These are phyloP conservation scores for Ogataea wickerhamii DNA, from an alignment of 805 yeast species.

Conservation along the genomic window DNA sequence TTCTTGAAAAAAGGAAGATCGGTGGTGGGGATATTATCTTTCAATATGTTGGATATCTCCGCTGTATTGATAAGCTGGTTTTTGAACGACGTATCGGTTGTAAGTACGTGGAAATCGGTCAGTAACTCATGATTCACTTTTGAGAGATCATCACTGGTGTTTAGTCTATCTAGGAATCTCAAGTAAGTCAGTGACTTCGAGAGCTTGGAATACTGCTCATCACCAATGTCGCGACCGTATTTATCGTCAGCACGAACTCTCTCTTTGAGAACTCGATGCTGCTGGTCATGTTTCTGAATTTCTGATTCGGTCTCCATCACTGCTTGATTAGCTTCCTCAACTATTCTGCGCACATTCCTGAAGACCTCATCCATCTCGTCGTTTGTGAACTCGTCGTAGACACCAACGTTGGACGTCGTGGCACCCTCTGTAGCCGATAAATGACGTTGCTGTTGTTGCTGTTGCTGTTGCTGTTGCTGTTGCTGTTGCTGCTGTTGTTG, in stretches of 20 bases:
- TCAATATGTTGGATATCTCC: constrained; percentile 30
- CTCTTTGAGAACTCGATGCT: constrained; percentile 5
- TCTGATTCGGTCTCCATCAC: constrained; percentile 28
- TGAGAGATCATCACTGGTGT: constrained; percentile 23
- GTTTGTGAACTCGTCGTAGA: constrained; percentile 17
- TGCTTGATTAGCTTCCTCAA: constrained; percentile 26
- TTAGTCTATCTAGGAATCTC: constrained; percentile 26
- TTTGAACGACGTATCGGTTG: constrained; percentile 22
- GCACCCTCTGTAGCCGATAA: constrained; percentile 1
- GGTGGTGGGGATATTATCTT: constrained; percentile 17
- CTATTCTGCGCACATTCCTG: constrained; percentile 25
- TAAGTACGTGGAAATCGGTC: constrained; percentile 23
- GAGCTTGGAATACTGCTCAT: constrained; percentile 27
- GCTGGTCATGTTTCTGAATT: constrained; percentile 20
- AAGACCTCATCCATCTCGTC: constrained; percentile 25
- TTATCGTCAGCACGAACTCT: constrained; percentile 2
- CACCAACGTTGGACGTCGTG: constrained; percentile 1
- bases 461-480: neutral
- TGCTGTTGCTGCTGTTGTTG: constrained; percentile 1
- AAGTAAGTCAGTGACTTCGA: constrained; percentile 26
- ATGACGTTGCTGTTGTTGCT: constrained; percentile 1
- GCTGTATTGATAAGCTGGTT: constrained; percentile 25
- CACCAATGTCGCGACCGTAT: constrained; percentile 3
- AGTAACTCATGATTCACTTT: constrained; percentile 21
- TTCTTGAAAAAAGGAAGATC: constrained; percentile 20